A percentile compares a stretch with the other conserved stretches of the same genome.
phyloP scores from a whole-genome alignment of 2,329 filamentous ascomycete genomes.

The Colletotrichum sublineola region DNA sequence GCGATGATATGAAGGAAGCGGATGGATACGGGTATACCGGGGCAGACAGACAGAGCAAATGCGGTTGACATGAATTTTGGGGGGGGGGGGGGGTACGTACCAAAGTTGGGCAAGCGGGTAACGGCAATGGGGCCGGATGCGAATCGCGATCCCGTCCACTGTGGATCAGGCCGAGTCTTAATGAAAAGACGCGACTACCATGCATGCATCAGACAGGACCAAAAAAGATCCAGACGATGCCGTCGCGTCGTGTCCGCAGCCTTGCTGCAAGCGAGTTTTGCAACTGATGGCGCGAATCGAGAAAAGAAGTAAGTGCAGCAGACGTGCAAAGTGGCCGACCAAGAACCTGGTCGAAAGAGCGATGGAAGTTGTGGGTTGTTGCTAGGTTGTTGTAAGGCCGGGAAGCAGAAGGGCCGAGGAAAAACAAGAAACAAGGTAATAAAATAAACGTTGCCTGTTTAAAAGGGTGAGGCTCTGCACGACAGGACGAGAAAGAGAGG shows the following conservation, averaged over 20 bases:
- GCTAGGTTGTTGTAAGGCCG: background rate
- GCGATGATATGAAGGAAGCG: constrained; percentile 12
- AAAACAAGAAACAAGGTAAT: background rate
- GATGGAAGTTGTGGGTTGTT: constrained; percentile 1
- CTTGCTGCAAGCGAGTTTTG: constrained; percentile 1
- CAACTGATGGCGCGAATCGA: background rate
- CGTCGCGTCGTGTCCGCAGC: constrained; percentile 10
- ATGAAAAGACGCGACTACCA: constrained; percentile 34
- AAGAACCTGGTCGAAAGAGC: background rate
- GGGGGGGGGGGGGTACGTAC: constrained; percentile 24
- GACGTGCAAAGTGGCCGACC: background rate
- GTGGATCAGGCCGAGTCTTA: constrained; percentile 41
- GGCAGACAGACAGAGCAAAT: constrained; percentile 12
- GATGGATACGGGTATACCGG: constrained; percentile 4
- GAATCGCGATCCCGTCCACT: constrained; percentile 41
- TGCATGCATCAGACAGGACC: constrained; percentile 32
- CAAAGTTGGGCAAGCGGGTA: constrained; percentile 27
- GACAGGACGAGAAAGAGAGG: background rate
- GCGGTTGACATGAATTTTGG: constrained; percentile 1
- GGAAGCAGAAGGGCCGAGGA: background rate
- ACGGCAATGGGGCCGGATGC: constrained; percentile 37
- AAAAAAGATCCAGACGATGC: constrained; percentile 12
- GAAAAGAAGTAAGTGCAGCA: background rate
- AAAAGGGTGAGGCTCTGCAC: constrained; percentile 13
- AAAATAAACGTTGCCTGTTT: constrained; percentile 5